Evolutionary conservation across 208 protist genomes (phyloP).

Genomic region (Crithidia brevicula): DNA sequence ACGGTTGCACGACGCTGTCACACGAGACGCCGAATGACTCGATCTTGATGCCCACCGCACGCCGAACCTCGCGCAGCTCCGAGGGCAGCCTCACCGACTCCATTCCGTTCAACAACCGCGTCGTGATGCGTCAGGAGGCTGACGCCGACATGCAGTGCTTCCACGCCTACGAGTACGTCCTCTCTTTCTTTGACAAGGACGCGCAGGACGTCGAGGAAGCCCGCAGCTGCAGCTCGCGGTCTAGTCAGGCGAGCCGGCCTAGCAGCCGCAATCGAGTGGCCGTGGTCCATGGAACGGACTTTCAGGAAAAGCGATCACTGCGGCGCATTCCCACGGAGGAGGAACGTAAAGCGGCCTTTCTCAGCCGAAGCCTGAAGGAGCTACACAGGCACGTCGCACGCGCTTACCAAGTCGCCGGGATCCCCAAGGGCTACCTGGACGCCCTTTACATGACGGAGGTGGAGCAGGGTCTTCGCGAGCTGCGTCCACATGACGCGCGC

Average conservation of each 20-base stretch:
- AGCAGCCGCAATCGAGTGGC: conserved; percentile 8
- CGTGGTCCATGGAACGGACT: conserved; percentile 10
- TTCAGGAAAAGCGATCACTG: neutral
- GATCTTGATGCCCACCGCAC: conserved; percentile 1
- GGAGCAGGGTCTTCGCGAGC: conserved; percentile 1
- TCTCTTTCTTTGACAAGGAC: conserved; percentile 26
- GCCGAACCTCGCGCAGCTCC: conserved; percentile 1
- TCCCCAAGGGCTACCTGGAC: conserved; percentile 29
- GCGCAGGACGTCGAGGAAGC: conserved; percentile 16
- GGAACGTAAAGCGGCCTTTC: conserved; percentile 4
- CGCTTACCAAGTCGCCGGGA: conserved; percentile 17
- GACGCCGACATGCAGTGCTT: conserved; percentile 24
- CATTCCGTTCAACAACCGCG: conserved; percentile 2
- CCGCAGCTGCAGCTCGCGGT: conserved; percentile 12
- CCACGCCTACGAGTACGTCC: conserved; percentile 21
- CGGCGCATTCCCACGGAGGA: neutral
- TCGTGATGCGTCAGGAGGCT: conserved; percentile 16
- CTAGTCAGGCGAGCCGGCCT: conserved; percentile 3
- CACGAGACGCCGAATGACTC: neutral
- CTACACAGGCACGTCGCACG: conserved; percentile 9
- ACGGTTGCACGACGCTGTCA: neutral
- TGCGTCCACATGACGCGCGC: conserved; percentile 9
- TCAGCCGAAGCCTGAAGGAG: conserved; percentile 2
- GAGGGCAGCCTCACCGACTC: neutral
- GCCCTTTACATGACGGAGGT: conserved; percentile 27